Percentiles rank a stretch among this genome's conserved stretches.
phyloP scores from a whole-genome alignment of 2,329 filamentous ascomycete genomes.

The Cladosporium sp. region DNA sequence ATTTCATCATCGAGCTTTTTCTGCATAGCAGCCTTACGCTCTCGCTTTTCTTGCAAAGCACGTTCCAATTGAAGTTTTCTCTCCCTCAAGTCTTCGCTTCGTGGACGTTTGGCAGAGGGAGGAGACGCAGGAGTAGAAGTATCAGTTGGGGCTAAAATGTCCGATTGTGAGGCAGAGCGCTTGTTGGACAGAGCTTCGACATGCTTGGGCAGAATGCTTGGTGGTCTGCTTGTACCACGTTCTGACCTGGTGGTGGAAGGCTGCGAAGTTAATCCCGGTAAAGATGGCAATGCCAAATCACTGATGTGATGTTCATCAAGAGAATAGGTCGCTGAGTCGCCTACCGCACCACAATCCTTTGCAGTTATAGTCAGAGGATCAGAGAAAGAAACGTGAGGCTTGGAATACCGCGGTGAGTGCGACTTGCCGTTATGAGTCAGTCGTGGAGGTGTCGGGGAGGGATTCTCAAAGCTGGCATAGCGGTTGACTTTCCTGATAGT shows the following conservation, averaged over 20 bases:
- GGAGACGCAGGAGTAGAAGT: neutral
- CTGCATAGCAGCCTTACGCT: conserved; percentile 11
- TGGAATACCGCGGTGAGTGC: neutral
- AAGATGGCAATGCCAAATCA: neutral
- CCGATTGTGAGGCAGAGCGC: neutral
- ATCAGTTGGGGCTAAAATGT: neutral
- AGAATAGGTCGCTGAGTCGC: neutral
- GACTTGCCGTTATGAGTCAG: too few species aligned
- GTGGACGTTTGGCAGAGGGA: neutral
- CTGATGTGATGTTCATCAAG: neutral
- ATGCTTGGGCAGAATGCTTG: neutral
- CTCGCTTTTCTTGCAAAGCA: conserved; percentile 13
- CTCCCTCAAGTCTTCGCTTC: neutral
- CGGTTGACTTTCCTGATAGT: too few species aligned
- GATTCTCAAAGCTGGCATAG: too few species aligned
- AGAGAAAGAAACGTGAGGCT: neutral
- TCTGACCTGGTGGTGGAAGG: neutral
- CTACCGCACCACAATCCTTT: neutral
- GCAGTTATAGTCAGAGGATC: neutral
- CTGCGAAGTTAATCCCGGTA: neutral
- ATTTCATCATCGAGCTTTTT: conserved; percentile 14
- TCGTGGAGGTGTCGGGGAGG: too few species aligned
- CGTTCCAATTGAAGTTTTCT: conserved; percentile 5
- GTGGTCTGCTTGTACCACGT: neutral
- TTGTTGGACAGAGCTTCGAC: neutral